Evolutionary conservation across 2,329 filamentous ascomycete species (phyloP).

Genomic region (Ceratocystis eucalypticola): DNA sequence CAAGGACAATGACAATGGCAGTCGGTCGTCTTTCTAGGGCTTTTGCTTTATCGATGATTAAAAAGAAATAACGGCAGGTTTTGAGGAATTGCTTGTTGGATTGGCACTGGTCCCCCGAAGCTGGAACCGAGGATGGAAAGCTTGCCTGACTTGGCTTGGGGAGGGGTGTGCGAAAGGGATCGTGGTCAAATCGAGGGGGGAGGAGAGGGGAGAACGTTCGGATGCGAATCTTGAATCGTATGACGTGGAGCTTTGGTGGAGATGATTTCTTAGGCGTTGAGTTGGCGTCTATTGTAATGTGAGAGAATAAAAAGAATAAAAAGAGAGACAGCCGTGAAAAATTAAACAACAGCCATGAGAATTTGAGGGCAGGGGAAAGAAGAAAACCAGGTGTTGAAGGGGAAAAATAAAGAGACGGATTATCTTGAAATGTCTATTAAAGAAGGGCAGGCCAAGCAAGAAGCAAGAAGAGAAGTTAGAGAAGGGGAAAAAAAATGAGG

Average conservation of each 20-base stretch:
- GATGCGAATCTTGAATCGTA: constrained; percentile 12
- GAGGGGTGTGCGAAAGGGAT: background rate
- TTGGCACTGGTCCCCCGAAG: background rate
- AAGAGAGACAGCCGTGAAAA: background rate
- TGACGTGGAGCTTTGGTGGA: constrained; percentile 15
- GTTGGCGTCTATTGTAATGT: background rate
- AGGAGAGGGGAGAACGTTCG: background rate
- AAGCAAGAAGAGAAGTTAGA: constrained; percentile 9
- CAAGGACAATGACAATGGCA: background rate
- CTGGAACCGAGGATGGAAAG: background rate
- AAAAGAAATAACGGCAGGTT: background rate
- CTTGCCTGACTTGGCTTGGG: background rate
- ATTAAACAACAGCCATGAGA: constrained; percentile 4
- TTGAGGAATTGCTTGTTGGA: background rate
- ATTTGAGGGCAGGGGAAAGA: background rate
- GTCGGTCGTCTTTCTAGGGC: background rate
- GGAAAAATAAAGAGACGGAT: constrained; percentile 1
- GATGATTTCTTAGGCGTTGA: constrained; percentile 1
- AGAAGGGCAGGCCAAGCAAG: background rate
- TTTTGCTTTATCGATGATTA: background rate
- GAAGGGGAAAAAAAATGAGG: background rate
- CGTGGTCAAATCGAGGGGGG: background rate
- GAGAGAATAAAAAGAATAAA: background rate
- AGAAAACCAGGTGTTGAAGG: background rate
- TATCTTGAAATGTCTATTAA: constrained; percentile 9